Evolutionary conservation across 352 stramenopile genomes (phyloP).

Genomic region (Globisporangium alternatum): DNA sequence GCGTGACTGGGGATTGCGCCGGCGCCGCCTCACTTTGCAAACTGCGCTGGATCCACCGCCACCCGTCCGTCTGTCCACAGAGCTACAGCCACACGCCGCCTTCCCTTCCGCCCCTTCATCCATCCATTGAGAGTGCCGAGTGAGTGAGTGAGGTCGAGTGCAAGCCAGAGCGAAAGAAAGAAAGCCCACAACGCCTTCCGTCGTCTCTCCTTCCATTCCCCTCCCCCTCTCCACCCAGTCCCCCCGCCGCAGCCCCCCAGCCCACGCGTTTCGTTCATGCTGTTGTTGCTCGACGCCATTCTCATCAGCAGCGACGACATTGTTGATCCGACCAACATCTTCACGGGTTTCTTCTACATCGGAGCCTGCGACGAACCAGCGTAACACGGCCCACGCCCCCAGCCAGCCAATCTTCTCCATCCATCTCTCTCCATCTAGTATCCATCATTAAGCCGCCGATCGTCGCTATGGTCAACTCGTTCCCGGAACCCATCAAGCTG

Average conservation of each 20-base stretch:
- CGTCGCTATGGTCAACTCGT: constrained; percentile 44
- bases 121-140: background rate
- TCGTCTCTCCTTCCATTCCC: constrained; percentile 3
- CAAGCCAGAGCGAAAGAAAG: constrained; percentile 18
- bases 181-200: constrained; percentile 12
- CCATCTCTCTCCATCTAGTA: constrained; percentile 1
- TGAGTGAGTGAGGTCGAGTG: constrained; percentile 13
- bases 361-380: constrained; percentile 87
- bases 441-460: constrained; percentile 12
- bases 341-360: constrained; percentile 90
- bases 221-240: background rate
- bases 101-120: background rate
- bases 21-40: constrained; percentile 9
- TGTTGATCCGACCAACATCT: constrained; percentile 86
- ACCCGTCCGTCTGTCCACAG: constrained; percentile 2
- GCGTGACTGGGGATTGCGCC: too few species aligned
- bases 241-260: background rate
- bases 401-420: background rate
- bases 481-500: constrained; percentile 74
- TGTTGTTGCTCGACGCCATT: constrained; percentile 67
- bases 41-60: constrained; percentile 3
- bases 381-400: constrained; percentile 45
- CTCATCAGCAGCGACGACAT: constrained; percentile 81
- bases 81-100: background rate
- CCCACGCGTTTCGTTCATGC: constrained; percentile 59